phyloP scores from a whole-genome alignment of 345 rosid genomes.

The Camelina hispida region DNA sequence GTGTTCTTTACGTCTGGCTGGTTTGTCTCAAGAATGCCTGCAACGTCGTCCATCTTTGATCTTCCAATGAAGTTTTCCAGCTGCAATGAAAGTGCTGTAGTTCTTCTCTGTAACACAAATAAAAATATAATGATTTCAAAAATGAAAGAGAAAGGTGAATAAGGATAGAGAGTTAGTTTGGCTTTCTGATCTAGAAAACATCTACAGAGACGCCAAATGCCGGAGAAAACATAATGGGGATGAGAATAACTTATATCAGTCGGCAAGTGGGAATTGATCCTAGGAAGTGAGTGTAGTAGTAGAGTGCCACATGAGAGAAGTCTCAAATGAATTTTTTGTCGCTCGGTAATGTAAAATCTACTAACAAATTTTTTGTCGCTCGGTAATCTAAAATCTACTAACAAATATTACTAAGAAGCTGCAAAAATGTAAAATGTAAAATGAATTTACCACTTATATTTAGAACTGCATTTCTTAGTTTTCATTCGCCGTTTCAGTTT shows the following conservation, averaged over 20 bases:
- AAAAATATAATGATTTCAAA: background rate
- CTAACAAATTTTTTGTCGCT: no score
- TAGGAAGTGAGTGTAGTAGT: background rate
- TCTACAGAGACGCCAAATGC: slow-evolving; percentile 92
- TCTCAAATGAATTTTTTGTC: background rate
- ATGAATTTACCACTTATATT: no score
- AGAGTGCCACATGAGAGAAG: background rate
- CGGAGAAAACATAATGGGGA: background rate
- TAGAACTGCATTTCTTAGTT: background rate
- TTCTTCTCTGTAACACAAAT: background rate
- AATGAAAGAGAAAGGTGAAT: background rate
- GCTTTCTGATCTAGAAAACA: slow-evolving; percentile 81
- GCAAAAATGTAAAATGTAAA: no score
- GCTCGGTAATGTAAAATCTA: no score
- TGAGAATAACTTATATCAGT: background rate
- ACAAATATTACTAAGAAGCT: no score
- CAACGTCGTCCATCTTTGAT: background rate
- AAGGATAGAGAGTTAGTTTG: background rate
- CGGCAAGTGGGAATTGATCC: background rate
- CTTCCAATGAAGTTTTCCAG: background rate
- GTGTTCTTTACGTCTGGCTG: background rate
- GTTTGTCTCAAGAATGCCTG: background rate
- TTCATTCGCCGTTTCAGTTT: background rate
- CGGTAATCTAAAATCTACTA: background rate
- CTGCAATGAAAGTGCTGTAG: background rate